These are phyloP conservation scores for Kwoniella shivajii DNA, from an alignment of 1,284 basidiomycete species.

Conservation along the genomic window DNA sequence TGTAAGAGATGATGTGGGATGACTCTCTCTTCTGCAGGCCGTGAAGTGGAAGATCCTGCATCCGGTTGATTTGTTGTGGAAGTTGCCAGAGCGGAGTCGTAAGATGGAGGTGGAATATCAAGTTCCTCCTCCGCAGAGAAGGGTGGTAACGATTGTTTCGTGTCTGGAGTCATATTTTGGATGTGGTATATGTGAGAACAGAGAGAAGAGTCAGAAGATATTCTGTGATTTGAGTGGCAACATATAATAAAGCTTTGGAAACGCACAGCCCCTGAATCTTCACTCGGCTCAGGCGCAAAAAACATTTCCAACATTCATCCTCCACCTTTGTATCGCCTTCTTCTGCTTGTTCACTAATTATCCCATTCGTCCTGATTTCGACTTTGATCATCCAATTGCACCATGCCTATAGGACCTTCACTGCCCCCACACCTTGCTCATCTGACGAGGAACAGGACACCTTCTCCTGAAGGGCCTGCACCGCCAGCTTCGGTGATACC, in stretches of 20 bases:
- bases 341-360: too few species aligned
- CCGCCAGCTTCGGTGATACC: conserved; percentile 6
- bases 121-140: conserved; percentile 7
- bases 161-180: conserved; percentile 12
- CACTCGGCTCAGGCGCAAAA: not conserved
- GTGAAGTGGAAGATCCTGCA: not conserved
- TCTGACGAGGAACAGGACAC: conserved; percentile 14
- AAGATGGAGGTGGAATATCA: conserved; percentile 37
- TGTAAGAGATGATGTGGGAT: conserved; percentile 21
- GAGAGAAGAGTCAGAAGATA: not conserved
- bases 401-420: conserved; percentile 43
- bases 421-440: conserved; percentile 44
- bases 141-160: not conserved
- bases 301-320: not conserved
- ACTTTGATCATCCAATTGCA: not conserved
- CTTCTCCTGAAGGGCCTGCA: conserved; percentile 17
- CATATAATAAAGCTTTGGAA: not conserved
- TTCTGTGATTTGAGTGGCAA: conserved; percentile 1
- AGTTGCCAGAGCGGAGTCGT: conserved; percentile 27
- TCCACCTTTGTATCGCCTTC: not conserved
- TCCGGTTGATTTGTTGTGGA: not conserved
- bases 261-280: not conserved
- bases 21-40: conserved; percentile 2
- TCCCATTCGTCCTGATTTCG: not conserved
- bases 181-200: not conserved